Percentiles rank a stretch among this genome's conserved stretches.
Conservation (phyloP, 495 filamentous ascomycete species). For the Pyrenula massariospora region DNA sequence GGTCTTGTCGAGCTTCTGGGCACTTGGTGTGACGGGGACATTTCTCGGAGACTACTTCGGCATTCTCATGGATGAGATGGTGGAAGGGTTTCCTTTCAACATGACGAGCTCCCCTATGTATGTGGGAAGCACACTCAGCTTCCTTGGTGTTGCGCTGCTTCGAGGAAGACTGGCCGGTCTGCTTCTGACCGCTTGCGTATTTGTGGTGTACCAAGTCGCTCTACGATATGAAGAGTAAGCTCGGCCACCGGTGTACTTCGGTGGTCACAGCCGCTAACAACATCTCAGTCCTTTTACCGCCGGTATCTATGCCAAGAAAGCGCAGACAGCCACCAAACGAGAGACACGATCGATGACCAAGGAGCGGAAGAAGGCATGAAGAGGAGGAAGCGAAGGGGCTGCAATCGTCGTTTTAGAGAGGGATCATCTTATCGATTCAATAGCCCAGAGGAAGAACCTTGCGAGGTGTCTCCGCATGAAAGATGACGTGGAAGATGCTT, state of each 20-base stretch:
- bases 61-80: conserved; percentile 89
- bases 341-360: conserved; percentile 7
- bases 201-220: conserved; percentile 69
- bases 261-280: conserved; percentile 10
- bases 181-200: conserved; percentile 62
- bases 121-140: conserved; percentile 83
- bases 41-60: conserved; percentile 98
- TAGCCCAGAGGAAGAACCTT: no score
- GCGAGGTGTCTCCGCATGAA: no score
- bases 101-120: conserved; percentile 92
- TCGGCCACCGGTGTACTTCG: conserved; percentile 4
- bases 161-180: conserved; percentile 85
- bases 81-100: conserved; percentile 93
- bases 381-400: neutral
- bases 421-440: no score
- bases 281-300: conserved; percentile 72
- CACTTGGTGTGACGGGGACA: conserved; percentile 89
- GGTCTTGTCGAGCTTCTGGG: conserved; percentile 80
- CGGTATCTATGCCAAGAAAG: conserved; percentile 88
- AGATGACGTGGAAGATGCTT: neutral
- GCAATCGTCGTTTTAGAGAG: neutral
- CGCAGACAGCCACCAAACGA: conserved; percentile 16
- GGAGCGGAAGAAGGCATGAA: conserved; percentile 29
- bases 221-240: conserved; percentile 79
- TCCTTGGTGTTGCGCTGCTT: conserved; percentile 78